Conservation (phyloP, 2,329 filamentous ascomycete genomes). For the Paraconiothyrium sp. region DNA sequence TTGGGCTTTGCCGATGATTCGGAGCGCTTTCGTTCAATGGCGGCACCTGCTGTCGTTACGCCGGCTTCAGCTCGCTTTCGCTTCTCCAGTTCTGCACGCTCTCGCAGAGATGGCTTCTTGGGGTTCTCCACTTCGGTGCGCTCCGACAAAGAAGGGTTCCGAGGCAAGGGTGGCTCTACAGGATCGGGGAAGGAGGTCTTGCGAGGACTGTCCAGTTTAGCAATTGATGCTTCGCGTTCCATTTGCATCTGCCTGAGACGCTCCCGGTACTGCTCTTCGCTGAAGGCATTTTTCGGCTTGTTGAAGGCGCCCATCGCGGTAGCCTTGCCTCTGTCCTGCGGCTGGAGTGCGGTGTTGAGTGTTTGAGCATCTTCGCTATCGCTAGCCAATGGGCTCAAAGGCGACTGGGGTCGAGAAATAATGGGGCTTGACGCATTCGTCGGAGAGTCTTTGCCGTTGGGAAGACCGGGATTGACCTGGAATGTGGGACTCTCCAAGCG, state of each 20-base stretch:
- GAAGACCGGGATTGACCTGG: conserved; percentile 48
- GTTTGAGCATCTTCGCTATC: conserved; percentile 73
- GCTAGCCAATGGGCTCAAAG: conserved; percentile 75
- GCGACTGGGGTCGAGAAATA: conserved; percentile 53
- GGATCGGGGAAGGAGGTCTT: conserved; percentile 30
- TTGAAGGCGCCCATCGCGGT: conserved; percentile 78
- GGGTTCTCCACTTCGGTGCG: conserved; percentile 16
- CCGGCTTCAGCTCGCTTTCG: conserved; percentile 42
- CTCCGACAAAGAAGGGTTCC: conserved; percentile 9
- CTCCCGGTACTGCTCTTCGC: conserved; percentile 85
- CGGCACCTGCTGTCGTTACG: conserved; percentile 22
- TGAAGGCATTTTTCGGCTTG: conserved; percentile 78
- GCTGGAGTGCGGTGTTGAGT: conserved; percentile 71
- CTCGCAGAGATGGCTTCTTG: conserved; percentile 35
- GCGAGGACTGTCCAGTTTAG: conserved; percentile 29
- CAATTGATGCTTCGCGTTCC: conserved; percentile 70
- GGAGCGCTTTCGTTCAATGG: conserved; percentile 36
- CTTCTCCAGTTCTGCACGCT: conserved; percentile 47
- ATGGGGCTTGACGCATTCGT: conserved; percentile 53
- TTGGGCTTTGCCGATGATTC: conserved; percentile 41
- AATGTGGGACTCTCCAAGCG: conserved; percentile 60
- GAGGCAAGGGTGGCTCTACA: conserved; percentile 23
- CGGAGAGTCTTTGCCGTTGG: conserved; percentile 40
- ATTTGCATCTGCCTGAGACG: conserved; percentile 83
- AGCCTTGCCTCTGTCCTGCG: conserved; percentile 81